phyloP scores from a whole-genome alignment of 1,284 basidiomycete genomes.

The Marasmius tenuissimus region DNA sequence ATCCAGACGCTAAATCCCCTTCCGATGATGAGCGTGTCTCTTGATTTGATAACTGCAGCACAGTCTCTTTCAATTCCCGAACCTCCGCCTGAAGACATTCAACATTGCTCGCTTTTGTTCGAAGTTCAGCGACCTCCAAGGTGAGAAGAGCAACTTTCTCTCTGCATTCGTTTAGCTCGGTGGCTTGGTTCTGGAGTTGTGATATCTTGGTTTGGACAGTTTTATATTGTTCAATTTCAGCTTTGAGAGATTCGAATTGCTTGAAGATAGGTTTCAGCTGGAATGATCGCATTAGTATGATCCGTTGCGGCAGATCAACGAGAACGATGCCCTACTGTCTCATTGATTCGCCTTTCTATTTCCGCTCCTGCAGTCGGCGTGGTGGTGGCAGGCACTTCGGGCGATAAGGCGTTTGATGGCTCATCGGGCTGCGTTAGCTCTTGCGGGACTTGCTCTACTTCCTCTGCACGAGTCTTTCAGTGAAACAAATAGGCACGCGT shows the following conservation, averaged over 20 bases:
- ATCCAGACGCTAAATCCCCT: conserved; percentile 6
- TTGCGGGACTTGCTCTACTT: not conserved
- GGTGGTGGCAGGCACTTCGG: conserved; percentile 9
- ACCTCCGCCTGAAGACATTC: conserved; percentile 35
- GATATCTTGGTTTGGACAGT: conserved; percentile 37
- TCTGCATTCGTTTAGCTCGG: conserved; percentile 33
- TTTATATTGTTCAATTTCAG: conserved; percentile 42
- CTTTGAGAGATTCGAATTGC: conserved; percentile 44
- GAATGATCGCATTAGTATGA: conserved; percentile 5
- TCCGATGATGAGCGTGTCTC: not conserved
- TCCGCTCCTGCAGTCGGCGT: conserved; percentile 17
- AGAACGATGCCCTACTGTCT: conserved; percentile 36
- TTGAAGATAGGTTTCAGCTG: conserved; percentile 57
- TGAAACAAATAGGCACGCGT: not conserved
- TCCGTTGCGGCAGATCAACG: not conserved
- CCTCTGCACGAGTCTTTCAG: too few relatives aligned
- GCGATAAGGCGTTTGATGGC: not conserved
- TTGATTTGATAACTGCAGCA: conserved; percentile 3
- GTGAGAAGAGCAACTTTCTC: conserved; percentile 38
- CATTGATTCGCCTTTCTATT: conserved; percentile 35
- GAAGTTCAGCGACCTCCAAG: conserved; percentile 40
- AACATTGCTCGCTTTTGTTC: conserved; percentile 33
- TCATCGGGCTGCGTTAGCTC: not conserved
- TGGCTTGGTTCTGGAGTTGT: conserved; percentile 32
- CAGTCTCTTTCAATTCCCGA: conserved; percentile 29